Evolutionary conservation across 768 basidiomycete species (phyloP).

Genomic region (Collybiopsis luxurians): DNA sequence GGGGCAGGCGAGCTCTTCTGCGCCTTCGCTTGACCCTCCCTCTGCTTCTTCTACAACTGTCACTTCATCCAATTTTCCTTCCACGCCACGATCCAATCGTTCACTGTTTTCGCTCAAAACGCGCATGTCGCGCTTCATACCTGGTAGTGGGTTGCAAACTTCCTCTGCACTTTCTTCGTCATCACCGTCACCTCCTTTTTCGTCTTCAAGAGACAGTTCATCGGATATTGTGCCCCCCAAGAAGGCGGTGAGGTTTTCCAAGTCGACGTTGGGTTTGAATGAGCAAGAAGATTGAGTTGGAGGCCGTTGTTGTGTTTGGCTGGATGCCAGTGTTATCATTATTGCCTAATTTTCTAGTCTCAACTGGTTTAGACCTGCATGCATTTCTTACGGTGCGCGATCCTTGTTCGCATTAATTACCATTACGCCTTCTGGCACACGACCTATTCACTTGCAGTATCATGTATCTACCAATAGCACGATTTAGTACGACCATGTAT

Average conservation of each 20-base stretch:
- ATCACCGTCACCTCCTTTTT: slow-evolving; percentile 26
- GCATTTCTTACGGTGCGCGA: neutral
- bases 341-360: neutral
- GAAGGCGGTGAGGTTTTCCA: slow-evolving; percentile 65
- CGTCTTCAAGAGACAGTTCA: slow-evolving; percentile 38
- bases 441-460: neutral
- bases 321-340: neutral
- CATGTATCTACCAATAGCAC: neutral
- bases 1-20: slow-evolving; percentile 29
- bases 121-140: slow-evolving; percentile 53
- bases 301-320: too few relatives aligned
- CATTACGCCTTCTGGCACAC: neutral
- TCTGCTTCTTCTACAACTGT: slow-evolving; percentile 50
- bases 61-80: slow-evolving; percentile 30
- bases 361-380: neutral
- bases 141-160: slow-evolving; percentile 31
- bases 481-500: neutral
- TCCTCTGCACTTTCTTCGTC: slow-evolving; percentile 35
- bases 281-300: neutral
- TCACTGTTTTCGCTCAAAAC: slow-evolving; percentile 39
- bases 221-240: slow-evolving; percentile 36
- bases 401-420: too few relatives aligned
- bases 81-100: slow-evolving; percentile 20
- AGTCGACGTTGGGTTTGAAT: slow-evolving; percentile 28
- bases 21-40: slow-evolving; percentile 30